A percentile compares a stretch with the other conserved stretches of the same genome.
phyloP scores from a whole-genome alignment of 1,139 yeast species.

The Candida buenavistaensis region DNA sequence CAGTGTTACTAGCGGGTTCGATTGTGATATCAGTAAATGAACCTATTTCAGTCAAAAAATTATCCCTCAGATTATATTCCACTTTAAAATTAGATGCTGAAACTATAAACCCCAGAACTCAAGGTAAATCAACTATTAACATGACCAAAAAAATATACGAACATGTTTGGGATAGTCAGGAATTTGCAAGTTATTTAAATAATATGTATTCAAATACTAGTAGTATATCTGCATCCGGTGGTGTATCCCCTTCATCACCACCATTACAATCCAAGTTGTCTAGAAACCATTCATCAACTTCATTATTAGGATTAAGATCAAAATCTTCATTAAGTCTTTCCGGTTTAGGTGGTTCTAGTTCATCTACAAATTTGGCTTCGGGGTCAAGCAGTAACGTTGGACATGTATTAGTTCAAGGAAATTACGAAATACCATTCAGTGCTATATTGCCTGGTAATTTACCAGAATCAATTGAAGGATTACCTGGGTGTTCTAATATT shows the following conservation, averaged over 20 bases:
- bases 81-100: conserved; percentile 48
- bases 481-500: conserved; percentile 79
- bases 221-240: conserved; percentile 9
- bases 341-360: conserved; percentile 14
- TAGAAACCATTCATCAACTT: conserved; percentile 32
- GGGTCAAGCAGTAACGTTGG: conserved; percentile 14
- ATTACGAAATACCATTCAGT: conserved; percentile 88
- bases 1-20: conserved; percentile 73
- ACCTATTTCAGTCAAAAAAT: conserved; percentile 65
- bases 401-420: conserved; percentile 61
- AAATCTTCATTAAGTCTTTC: conserved; percentile 32
- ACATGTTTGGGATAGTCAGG: conserved; percentile 72
- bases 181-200: conserved; percentile 37
- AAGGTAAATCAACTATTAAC: conserved; percentile 34
- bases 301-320: conserved; percentile 30
- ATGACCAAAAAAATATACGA: conserved; percentile 72
- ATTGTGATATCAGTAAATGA: conserved; percentile 77
- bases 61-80: conserved; percentile 65
- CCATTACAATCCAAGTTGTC: conserved; percentile 20
- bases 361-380: conserved; percentile 15
- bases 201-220: conserved; percentile 29
- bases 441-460: conserved; percentile 81
- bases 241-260: conserved; percentile 12
- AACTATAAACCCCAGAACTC: conserved; percentile 17
- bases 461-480: conserved; percentile 88